Evolutionary conservation across 2,329 filamentous ascomycete genomes (phyloP).

Genomic region (Ophiocordyceps camponoti-saundersi): DNA sequence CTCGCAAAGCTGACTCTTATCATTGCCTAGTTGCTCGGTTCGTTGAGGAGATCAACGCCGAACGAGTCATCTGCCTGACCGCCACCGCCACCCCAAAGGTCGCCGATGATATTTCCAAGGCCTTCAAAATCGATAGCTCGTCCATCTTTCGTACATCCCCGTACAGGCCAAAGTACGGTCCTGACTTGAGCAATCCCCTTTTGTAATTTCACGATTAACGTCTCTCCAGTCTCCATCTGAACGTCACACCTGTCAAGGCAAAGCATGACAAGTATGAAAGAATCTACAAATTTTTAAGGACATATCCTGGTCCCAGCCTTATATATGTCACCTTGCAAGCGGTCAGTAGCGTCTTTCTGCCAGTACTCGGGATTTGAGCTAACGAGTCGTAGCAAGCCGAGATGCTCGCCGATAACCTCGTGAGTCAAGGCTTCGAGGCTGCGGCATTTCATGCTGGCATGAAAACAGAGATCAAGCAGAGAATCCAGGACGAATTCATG

Average conservation of each 20-base stretch:
- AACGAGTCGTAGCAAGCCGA: constrained; percentile 22
- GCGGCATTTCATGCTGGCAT: constrained; percentile 34
- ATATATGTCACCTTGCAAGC: constrained; percentile 44
- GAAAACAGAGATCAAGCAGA: constrained; percentile 22
- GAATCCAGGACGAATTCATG: constrained; percentile 36
- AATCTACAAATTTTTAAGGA: constrained; percentile 28
- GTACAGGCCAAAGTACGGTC: constrained; percentile 33
- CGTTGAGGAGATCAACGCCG: constrained; percentile 34
- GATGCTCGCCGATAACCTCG: constrained; percentile 19
- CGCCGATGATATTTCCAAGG: constrained; percentile 33
- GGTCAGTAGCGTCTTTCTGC: constrained; percentile 4
- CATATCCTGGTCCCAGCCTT: constrained; percentile 36
- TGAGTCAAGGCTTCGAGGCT: constrained; percentile 20
- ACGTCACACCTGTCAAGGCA: constrained; percentile 24
- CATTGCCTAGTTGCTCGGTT: constrained; percentile 30
- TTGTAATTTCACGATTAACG: not conserved
- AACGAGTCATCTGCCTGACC: constrained; percentile 41
- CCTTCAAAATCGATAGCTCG: constrained; percentile 25
- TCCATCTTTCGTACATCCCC: constrained; percentile 41
- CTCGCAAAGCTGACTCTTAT: not conserved
- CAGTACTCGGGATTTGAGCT: constrained; percentile 1
- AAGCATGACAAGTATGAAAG: constrained; percentile 27
- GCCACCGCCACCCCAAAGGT: constrained; percentile 41
- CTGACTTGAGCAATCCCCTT: not conserved
- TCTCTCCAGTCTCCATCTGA: constrained; percentile 25